Conservation (phyloP, 1,284 basidiomycete genomes). For the Phlebopus sp. region DNA sequence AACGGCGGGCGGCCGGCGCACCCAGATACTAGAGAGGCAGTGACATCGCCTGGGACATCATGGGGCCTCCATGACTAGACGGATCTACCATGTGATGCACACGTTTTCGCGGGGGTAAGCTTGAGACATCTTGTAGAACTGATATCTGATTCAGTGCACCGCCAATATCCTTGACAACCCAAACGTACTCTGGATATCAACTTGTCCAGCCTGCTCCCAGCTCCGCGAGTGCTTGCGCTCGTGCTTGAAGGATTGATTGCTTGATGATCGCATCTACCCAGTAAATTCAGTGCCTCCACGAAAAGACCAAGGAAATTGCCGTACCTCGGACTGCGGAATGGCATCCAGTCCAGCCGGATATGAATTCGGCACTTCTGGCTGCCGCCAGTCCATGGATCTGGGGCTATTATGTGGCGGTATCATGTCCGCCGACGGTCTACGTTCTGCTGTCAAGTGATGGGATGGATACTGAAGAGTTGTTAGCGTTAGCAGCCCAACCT, state of each 20-base stretch:
- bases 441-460: conserved; percentile 34
- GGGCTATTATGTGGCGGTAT: conserved; percentile 34
- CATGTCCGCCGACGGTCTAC: conserved; percentile 32
- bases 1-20: conserved; percentile 21
- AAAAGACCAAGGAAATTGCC: conserved; percentile 18
- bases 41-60: conserved; percentile 49
- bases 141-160: conserved; percentile 15
- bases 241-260: conserved; percentile 42
- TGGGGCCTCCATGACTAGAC: conserved; percentile 39
- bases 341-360: conserved; percentile 42
- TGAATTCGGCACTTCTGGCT: conserved; percentile 44
- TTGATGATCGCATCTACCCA: conserved; percentile 39
- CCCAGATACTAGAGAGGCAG: conserved; percentile 30
- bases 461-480: conserved; percentile 28
- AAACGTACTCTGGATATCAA: conserved; percentile 31
- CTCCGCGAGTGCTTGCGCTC: conserved; percentile 56
- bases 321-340: conserved; percentile 51
- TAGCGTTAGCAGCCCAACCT: conserved; percentile 19
- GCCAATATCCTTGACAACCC: conserved; percentile 20
- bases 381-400: conserved; percentile 53
- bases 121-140: conserved; percentile 44
- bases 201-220: conserved; percentile 52
- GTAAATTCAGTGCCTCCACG: conserved; percentile 23
- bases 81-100: conserved; percentile 57
- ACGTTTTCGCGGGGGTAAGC: conserved; percentile 56